Evolutionary conservation across 2,329 filamentous ascomycete genomes (phyloP).

Genomic region (Daldinia sp.): DNA sequence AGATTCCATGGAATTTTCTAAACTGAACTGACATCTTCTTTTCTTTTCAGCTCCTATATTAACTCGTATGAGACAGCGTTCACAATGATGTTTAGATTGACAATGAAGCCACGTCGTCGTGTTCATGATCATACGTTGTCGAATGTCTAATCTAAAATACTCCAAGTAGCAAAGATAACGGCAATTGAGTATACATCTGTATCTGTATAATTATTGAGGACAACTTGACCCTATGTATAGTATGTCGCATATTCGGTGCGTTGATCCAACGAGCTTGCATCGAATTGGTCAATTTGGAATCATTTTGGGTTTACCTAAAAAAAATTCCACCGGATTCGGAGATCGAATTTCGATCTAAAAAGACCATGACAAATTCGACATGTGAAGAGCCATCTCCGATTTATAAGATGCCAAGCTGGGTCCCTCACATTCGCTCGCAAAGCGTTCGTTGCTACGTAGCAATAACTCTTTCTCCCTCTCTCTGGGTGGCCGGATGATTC

Average conservation of each 20-base stretch:
- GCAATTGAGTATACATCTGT: neutral
- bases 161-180: neutral
- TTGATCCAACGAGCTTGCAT: conserved; percentile 26
- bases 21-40: neutral
- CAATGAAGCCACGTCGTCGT: conserved; percentile 8
- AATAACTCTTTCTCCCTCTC: neutral
- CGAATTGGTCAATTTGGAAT: conserved; percentile 4
- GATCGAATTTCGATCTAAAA: conserved; percentile 27
- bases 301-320: neutral
- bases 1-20: neutral
- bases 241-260: conserved; percentile 20
- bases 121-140: conserved; percentile 5
- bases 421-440: conserved; percentile 5
- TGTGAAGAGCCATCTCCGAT: conserved; percentile 41
- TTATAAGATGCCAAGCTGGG: conserved; percentile 39
- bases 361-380: conserved; percentile 40
- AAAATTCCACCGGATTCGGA: conserved; percentile 26
- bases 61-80: neutral
- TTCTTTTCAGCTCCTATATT: neutral
- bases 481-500: conserved; percentile 26
- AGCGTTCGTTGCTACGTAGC: conserved; percentile 25
- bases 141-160: neutral
- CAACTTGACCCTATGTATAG: conserved; percentile 5
- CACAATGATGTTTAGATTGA: neutral
- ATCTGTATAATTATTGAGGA: neutral